Evolutionary conservation across 192 early-diverging fungal genomes (phyloP), one percentile per base, ranked within the genome.

Genomic region (Chytriomyces hyalinus): DNA sequence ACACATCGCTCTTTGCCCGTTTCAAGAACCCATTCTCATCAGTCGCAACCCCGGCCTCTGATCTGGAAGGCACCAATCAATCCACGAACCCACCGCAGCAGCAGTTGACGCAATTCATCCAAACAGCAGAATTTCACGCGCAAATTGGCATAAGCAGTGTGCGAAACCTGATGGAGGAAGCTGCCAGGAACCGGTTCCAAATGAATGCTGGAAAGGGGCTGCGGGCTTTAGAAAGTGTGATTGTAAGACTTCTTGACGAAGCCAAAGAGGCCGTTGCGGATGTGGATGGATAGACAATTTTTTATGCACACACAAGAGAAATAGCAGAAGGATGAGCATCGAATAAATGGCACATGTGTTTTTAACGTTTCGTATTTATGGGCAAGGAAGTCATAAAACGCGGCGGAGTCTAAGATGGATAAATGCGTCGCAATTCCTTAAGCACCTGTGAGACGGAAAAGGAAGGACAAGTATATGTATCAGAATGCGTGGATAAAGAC

Each of bases 171-270:
- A 82, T 98, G n/a, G 95, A 97, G 79, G 92, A 96, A 67, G 91
- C 92, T 57, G 94, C 91, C 69, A 84, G 93, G 75, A 90, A 86
- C 51, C 88, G 95, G 26, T 99, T 98, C 90, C 78, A 93, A 78
- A 89, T 93, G 51, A 99, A 99, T 82, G 94, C 98, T 20, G 84
- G 81, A 2, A 86, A 93, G 36, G 98, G 98, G 0, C 84, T 92
- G 63, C 84, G 88, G 61, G 98, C 92, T 46, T 91, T 99, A 44
- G 92, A 94, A 81, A 91, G 88, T 61, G 98, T 98, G 3, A 79
- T 97, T 36, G 91, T 94, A 53, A 82, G 65, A 61, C 63, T 87
- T n/a, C 26, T 83, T 24, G 47, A 62, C 5, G 83, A 86, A 65
- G 81, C 81, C 7, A 10, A 49, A 61, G 68, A 6, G 59, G 49